Percentiles rank a stretch among this genome's conserved stretches.
Conservation (phyloP, 495 filamentous ascomycete genomes). For the Chlorociboria aeruginascens region DNA sequence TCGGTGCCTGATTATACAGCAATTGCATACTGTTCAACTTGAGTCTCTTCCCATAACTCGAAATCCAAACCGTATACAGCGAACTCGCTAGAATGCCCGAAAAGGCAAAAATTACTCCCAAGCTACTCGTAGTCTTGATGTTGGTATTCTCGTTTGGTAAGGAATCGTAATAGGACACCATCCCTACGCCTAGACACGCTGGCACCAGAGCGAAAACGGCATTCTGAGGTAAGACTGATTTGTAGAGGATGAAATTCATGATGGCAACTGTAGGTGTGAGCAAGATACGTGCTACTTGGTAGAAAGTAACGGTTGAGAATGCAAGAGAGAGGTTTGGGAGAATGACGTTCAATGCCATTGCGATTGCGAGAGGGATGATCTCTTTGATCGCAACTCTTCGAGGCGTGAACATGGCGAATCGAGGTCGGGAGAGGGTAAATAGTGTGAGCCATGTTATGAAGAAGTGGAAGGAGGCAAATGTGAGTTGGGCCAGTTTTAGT, state of each 20-base stretch:
- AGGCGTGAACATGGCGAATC: conserved; percentile 46
- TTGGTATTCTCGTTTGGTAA: conserved; percentile 33
- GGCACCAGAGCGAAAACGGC: conserved; percentile 47
- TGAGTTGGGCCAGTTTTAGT: conserved; percentile 52
- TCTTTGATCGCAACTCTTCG: conserved; percentile 39
- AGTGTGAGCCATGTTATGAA: conserved; percentile 54
- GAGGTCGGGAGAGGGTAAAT: conserved; percentile 50
- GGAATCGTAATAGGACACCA: conserved; percentile 63
- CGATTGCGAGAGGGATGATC: conserved; percentile 50
- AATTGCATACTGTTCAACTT: conserved; percentile 61
- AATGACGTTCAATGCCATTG: conserved; percentile 63
- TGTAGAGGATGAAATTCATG: conserved; percentile 56
- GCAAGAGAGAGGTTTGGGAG: conserved; percentile 64
- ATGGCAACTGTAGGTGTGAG: conserved; percentile 57
- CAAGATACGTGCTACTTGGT: conserved; percentile 60
- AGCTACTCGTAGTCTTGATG: conserved; percentile 36
- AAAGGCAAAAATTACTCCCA: conserved; percentile 54
- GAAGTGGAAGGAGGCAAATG: conserved; percentile 66
- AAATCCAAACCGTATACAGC: conserved; percentile 60
- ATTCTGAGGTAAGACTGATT: conserved; percentile 39
- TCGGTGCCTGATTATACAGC: conserved; percentile 58
- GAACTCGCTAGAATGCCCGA: conserved; percentile 51
- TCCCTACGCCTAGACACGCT: conserved; percentile 54
- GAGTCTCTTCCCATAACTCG: conserved; percentile 52
- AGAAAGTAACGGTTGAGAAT: conserved; percentile 61